Evolutionary conservation across 2,329 filamentous ascomycete genomes (phyloP), one percentile per base, ranked within the genome.

Genomic region (Parascedosporium putredinis): DNA sequence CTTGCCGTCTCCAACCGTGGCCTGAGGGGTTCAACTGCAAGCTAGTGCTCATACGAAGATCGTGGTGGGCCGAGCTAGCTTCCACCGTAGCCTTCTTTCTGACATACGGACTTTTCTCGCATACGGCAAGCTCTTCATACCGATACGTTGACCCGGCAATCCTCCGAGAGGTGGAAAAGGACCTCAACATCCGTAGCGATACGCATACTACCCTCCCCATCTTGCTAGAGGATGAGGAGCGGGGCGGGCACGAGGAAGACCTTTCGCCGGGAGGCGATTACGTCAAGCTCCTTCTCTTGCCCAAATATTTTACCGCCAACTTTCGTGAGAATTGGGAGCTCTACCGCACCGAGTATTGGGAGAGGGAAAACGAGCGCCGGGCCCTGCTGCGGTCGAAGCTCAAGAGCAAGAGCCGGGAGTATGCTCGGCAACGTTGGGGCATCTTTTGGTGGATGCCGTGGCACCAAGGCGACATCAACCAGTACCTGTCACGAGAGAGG

Each of bases 281-380:
- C 61, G 84, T 98, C 58, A 93, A 95, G 65, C 76, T 98, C 1
- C 72, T 97, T 16, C 74, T 98, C 6, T 77, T 96, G 9, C 88
- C 93, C 1, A 98, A 98, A 63, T 89, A 90, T 0, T 98, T 98
- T 61, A 94, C 88, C 5, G 84, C 93, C 0, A 88, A 88, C 44
- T 98, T 98, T 61, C 79, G 93, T 18, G 90, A 97, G 64, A 95
- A 95, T 56, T 98, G 93, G 93, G 93, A 98, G 61, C 75, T 91
- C 14, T 98, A 94, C 66, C 79, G 93, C 49, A 83, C 84, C 29
- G 90, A 96, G 53, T 98, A 96, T 67, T 98, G 93, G 93, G 91
- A 96, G 58, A 83, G 83, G 53, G 93, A 98, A 65, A 98, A 98
- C 61, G 88, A 95, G 64, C 83, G 91, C 2, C 81, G 93, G 10